Evolutionary conservation across 805 yeast genomes (phyloP).

Genomic region (Candida verbasci): DNA sequence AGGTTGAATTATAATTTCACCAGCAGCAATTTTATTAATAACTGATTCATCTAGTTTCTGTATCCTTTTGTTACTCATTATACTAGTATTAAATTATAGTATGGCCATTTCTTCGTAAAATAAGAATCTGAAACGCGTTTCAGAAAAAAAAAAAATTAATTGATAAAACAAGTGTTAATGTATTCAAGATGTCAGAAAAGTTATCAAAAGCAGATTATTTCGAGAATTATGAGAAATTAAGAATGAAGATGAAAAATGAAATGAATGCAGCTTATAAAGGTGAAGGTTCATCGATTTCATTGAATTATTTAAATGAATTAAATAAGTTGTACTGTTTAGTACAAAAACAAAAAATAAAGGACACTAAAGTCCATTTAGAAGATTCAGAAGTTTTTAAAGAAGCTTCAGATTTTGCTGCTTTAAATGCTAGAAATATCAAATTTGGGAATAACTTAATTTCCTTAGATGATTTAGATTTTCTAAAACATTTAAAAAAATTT

Average conservation of each 20-base stretch:
- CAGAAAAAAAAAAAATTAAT: not conserved
- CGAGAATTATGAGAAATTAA: constrained; percentile 24
- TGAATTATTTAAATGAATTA: constrained; percentile 12
- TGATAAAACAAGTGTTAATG: no score
- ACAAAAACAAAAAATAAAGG: constrained; percentile 28
- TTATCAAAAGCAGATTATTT: constrained; percentile 12
- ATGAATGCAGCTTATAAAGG: constrained; percentile 53
- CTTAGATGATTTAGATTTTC: constrained; percentile 45
- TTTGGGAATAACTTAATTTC: constrained; percentile 53
- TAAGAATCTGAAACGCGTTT: not conserved
- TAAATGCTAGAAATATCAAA: constrained; percentile 58
- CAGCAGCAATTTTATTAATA: constrained; percentile 92
- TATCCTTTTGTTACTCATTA: no score
- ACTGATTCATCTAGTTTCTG: constrained; percentile 59
- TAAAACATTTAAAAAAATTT: constrained; percentile 32
- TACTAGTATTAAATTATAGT: no score
- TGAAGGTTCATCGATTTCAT: constrained; percentile 50
- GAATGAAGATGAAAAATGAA: constrained; percentile 24
- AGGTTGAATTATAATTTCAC: constrained; percentile 91
- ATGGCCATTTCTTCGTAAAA: not conserved
- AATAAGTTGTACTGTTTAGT: constrained; percentile 8
- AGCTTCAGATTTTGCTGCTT: constrained; percentile 58
- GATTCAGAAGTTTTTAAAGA: constrained; percentile 63
- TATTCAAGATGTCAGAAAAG: constrained; percentile 11
- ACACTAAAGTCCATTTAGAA: constrained; percentile 34